Conservation (phyloP, 495 filamentous ascomycete genomes). For the Lasiosphaeris hirsuta region DNA sequence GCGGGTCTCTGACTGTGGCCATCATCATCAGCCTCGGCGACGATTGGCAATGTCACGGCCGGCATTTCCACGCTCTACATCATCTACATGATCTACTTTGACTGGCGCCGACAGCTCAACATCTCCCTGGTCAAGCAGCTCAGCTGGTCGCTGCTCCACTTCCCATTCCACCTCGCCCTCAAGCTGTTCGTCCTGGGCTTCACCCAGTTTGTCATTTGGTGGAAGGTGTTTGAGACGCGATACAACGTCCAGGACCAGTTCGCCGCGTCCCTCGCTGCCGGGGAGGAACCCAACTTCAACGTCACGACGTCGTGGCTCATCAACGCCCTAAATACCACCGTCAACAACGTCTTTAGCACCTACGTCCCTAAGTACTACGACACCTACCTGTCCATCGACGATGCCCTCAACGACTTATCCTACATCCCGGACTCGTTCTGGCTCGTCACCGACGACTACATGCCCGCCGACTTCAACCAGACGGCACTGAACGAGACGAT, state of each 20-base stretch:
- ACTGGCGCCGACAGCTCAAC: conserved; percentile 48
- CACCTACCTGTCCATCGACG: conserved; percentile 15
- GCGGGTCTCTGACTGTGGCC: background rate
- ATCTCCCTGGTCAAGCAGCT: conserved; percentile 59
- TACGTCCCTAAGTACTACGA: conserved; percentile 24
- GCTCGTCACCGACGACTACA: background rate
- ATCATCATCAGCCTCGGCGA: background rate
- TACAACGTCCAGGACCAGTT: background rate
- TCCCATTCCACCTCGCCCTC: conserved; percentile 65
- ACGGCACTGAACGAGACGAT: too few species aligned
- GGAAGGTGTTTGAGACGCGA: conserved; percentile 24
- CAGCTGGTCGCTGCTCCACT: conserved; percentile 64
- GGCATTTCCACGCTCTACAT: conserved; percentile 50
- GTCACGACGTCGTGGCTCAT: background rate
- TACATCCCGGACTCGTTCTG: conserved; percentile 27
- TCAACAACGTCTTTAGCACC: conserved; percentile 24
- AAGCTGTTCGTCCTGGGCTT: conserved; percentile 61
- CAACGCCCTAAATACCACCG: conserved; percentile 6
- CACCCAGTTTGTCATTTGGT: conserved; percentile 43
- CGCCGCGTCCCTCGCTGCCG: background rate
- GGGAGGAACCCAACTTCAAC: conserved; percentile 3
- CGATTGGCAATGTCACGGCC: conserved; percentile 28
- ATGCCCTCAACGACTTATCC: conserved; percentile 21
- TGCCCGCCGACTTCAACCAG: background rate
- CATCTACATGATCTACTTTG: conserved; percentile 69